These are phyloP conservation scores for Diaporthe humulicola DNA, from an alignment of 2,329 filamentous ascomycete species.

Conservation along the genomic window DNA sequence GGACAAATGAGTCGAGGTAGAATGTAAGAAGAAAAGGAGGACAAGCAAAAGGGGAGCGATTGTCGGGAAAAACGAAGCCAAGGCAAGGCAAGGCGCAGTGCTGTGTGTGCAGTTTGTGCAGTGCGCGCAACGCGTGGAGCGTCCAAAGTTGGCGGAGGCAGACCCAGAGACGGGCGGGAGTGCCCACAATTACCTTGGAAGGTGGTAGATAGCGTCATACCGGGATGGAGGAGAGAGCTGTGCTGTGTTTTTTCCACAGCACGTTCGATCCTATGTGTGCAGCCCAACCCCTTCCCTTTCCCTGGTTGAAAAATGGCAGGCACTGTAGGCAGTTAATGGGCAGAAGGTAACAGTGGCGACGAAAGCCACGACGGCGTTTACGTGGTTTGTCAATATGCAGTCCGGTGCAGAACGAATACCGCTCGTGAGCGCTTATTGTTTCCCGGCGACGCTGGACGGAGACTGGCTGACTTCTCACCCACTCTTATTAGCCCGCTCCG, in stretches of 20 bases:
- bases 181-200: conserved; percentile 27
- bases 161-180: neutral
- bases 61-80: neutral
- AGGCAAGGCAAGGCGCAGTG: neutral
- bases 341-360: neutral
- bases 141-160: conserved; percentile 10
- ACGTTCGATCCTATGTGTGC: neutral
- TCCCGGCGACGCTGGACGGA: neutral
- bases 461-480: neutral
- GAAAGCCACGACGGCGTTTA: conserved; percentile 6
- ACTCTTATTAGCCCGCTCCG: conserved; percentile 5
- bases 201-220: conserved; percentile 22
- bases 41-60: neutral
- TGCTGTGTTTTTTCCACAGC: neutral
- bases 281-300: neutral
- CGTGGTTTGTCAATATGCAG: neutral
- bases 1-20: neutral
- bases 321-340: neutral
- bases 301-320: neutral
- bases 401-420: neutral
- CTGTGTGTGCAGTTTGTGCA: neutral
- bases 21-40: neutral
- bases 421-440: conserved; percentile 15
- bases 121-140: conserved; percentile 6
- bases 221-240: neutral